Conservation (phyloP, 1,284 basidiomycete genomes). For the Pterula multifida region DNA sequence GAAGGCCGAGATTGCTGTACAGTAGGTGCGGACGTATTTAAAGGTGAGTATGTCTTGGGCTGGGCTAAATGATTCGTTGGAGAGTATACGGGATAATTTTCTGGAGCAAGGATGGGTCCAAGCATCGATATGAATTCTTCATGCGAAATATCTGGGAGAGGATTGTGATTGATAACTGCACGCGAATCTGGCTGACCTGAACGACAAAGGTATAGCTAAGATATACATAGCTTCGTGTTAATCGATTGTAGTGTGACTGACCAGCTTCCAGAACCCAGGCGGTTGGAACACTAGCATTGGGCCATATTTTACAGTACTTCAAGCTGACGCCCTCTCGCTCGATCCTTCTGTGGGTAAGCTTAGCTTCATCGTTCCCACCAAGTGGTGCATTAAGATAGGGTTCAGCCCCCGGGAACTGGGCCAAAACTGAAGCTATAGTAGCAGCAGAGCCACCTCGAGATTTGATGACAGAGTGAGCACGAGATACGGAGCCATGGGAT, state of each 20-base stretch:
- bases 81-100: slow-evolving; percentile 42
- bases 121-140: slow-evolving; percentile 71
- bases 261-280: slow-evolving; percentile 74
- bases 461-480: slow-evolving; percentile 58
- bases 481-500: slow-evolving; percentile 26
- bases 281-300: slow-evolving; percentile 55
- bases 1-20: slow-evolving; percentile 23
- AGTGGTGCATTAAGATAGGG: slow-evolving; percentile 63
- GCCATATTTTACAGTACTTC: slow-evolving; percentile 62
- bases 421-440: slow-evolving; percentile 55
- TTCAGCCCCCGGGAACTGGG: slow-evolving; percentile 57
- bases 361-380: slow-evolving; percentile 57
- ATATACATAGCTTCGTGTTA: neutral
- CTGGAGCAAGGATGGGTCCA: slow-evolving; percentile 65
- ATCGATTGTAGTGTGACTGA: slow-evolving; percentile 19
- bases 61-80: slow-evolving; percentile 9
- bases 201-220: slow-evolving; percentile 6
- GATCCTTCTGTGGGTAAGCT: slow-evolving; percentile 47
- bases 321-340: slow-evolving; percentile 58
- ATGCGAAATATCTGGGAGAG: slow-evolving; percentile 70
- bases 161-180: slow-evolving; percentile 74
- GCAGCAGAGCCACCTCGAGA: slow-evolving; percentile 60
- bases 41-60: slow-evolving; percentile 16
- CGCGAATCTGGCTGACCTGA: slow-evolving; percentile 46
- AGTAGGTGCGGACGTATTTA: slow-evolving; percentile 22